Evolutionary conservation across 139 green algal species (phyloP).

Genomic region (Choricystis sp.): DNA sequence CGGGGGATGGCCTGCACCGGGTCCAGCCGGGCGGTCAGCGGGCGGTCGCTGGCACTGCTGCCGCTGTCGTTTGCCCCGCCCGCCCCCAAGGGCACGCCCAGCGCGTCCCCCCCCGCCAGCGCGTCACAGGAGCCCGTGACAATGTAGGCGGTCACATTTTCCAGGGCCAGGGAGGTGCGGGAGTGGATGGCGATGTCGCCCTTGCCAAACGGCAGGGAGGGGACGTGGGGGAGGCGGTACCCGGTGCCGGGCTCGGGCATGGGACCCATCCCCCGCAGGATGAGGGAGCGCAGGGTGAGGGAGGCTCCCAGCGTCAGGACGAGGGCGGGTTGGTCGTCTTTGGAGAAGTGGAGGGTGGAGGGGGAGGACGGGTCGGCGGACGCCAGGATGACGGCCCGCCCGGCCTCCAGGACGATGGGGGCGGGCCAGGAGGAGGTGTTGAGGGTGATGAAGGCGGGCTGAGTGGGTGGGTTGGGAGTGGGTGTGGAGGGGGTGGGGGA

Average conservation of each 20-base stretch:
- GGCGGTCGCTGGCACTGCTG: too few species aligned
- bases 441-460: neutral
- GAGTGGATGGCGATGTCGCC: neutral
- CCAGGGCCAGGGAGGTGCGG: neutral
- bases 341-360: neutral
- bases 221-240: neutral
- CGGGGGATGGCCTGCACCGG: too few species aligned
- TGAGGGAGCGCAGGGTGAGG: neutral
- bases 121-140: too few species aligned
- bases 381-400: neutral
- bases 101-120: too few species aligned
- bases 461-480: neutral
- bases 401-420: neutral
- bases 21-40: too few species aligned
- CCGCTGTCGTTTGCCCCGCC: too few species aligned
- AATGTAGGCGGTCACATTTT: neutral
- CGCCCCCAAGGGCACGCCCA: too few species aligned
- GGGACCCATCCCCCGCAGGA: neutral
- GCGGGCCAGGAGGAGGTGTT: neutral
- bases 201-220: neutral
- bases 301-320: neutral
- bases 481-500: neutral
- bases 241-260: neutral
- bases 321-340: neutral
- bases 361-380: too few species aligned